phyloP scores from a whole-genome alignment of 169 alveolate genomes.

The Plasmodium vivax region DNA sequence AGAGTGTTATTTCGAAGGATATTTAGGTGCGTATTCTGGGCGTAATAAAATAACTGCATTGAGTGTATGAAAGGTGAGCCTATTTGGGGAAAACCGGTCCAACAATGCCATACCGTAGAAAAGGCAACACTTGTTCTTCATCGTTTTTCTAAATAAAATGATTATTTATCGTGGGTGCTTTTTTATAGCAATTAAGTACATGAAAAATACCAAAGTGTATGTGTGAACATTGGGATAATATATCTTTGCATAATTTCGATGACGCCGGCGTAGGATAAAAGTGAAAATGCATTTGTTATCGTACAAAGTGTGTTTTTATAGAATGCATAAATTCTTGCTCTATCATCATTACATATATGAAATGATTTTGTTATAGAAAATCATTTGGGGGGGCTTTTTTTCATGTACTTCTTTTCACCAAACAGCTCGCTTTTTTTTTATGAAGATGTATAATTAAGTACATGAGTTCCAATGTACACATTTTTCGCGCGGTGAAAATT shows the following conservation, averaged over 20 bases:
- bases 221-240: not conserved
- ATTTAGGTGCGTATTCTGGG: not conserved
- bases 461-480: too few relatives aligned
- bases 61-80: not conserved
- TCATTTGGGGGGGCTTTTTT: not conserved
- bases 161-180: not conserved
- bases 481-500: too few relatives aligned
- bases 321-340: not conserved
- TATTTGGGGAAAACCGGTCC: not conserved
- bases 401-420: not conserved
- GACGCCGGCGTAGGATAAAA: not conserved
- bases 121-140: not conserved
- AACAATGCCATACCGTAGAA: not conserved
- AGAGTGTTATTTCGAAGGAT: not conserved
- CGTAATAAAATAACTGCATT: not conserved
- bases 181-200: not conserved
- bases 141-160: not conserved
- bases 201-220: not conserved
- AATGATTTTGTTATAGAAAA: not conserved
- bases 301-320: not conserved
- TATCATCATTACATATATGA: not conserved
- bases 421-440: not conserved
- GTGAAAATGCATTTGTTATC: not conserved
- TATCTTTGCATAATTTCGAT: not conserved
- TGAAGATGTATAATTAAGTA: not conserved